A percentile compares a stretch with the other conserved stretches of the same genome.
phyloP scores from a whole-genome alignment of 768 basidiomycete species.

The Kwoniella europaea region DNA sequence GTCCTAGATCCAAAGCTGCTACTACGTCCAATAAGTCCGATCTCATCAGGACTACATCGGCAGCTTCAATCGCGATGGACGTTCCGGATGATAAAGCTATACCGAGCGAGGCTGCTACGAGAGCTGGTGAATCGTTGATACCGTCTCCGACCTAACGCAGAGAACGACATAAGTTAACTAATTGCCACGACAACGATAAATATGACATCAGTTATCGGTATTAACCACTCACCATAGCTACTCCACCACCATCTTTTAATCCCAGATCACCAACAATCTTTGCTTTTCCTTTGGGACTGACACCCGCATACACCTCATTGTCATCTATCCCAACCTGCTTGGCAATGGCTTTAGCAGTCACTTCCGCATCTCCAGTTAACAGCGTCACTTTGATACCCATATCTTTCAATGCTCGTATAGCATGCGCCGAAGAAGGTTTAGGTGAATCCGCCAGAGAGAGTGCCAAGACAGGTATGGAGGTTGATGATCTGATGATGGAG shows the following conservation, averaged over 20 bases:
- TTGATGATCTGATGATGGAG: constrained; percentile 65
- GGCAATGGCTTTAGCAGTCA: constrained; percentile 86
- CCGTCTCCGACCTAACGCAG: constrained; percentile 88
- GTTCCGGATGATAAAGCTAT: constrained; percentile 96
- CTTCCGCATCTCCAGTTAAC: constrained; percentile 90
- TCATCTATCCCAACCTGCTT: constrained; percentile 83
- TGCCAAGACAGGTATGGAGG: constrained; percentile 70
- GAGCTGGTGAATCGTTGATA: constrained; percentile 97
- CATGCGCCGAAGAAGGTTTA: constrained; percentile 80
- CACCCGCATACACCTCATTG: constrained; percentile 84
- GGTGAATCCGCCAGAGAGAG: constrained; percentile 85
- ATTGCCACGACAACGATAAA: no score
- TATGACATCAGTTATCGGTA: no score
- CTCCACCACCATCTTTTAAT: constrained; percentile 70
- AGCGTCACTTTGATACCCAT: constrained; percentile 94
- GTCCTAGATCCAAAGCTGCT: constrained; percentile 89
- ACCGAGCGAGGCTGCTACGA: constrained; percentile 93
- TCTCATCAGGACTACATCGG: constrained; percentile 96
- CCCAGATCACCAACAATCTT: constrained; percentile 79
- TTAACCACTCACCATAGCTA: constrained; percentile 78
- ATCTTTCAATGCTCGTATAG: constrained; percentile 74
- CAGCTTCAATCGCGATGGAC: constrained; percentile 96
- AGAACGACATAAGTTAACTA: no score
- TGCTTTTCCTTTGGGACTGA: constrained; percentile 96
- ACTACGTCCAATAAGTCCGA: constrained; percentile 97